phyloP scores from a whole-genome alignment of 2,329 filamentous ascomycete species.

The Fusarium sp. region DNA sequence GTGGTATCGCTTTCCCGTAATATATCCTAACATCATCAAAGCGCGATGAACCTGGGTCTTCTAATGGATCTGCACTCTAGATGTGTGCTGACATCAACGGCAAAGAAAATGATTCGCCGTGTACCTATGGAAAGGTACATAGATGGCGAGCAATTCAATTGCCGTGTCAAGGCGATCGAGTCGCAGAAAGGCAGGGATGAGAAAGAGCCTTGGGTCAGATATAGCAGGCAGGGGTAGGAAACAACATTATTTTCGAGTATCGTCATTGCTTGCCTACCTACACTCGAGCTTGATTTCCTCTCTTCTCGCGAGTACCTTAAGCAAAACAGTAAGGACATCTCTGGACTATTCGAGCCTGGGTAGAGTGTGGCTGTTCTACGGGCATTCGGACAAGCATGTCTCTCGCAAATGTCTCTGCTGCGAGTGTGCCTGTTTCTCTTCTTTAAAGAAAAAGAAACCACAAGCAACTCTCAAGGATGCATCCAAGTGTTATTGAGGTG shows the following conservation, averaged over 20 bases:
- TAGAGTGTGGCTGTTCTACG: slow-evolving; percentile 4
- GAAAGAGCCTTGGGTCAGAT: not conserved
- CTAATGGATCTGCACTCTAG: not conserved
- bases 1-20: not conserved
- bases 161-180: not conserved
- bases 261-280: not conserved
- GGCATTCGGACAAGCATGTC: not conserved
- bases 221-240: not conserved
- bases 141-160: not conserved
- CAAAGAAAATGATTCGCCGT: slow-evolving; percentile 3
- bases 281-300: not conserved
- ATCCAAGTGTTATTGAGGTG: slow-evolving; percentile 3
- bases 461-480: slow-evolving; percentile 1
- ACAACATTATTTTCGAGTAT: not conserved
- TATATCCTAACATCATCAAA: not conserved
- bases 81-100: not conserved
- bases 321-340: not conserved
- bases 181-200: slow-evolving; percentile 5
- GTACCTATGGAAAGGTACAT: not conserved
- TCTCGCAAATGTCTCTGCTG: slow-evolving; percentile 6
- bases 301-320: not conserved
- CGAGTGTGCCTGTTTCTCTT: slow-evolving; percentile 6
- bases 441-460: slow-evolving; percentile 13
- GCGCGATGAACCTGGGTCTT: not conserved
- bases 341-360: not conserved